Base-by-base conservation (phyloP, 495 filamentous ascomycete species). In the Massariosphaeria phaeospora region DNA sequence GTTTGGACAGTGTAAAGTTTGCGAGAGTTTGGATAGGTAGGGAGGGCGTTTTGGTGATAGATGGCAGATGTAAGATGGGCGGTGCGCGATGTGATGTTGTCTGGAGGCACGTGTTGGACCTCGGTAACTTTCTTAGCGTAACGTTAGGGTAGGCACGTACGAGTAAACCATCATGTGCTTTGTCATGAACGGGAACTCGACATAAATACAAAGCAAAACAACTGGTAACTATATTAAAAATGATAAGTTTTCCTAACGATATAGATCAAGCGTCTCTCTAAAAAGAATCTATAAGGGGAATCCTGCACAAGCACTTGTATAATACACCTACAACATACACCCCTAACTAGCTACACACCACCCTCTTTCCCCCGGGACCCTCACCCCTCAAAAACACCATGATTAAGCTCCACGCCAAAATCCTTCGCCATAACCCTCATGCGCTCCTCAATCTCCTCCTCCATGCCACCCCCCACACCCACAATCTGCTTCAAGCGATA, bases 381-480 rank as follows among this genome's bases (percentile, higher is more conserved):
- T 52, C 61, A 94, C n/a, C 89, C 89, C 53, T 93, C 88, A 70
- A 95, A 95, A 2, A 95, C 76, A 35, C 80, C 79, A 70, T 91
- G 87, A 64, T 93, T 84, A 55, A 96, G 67, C 66, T 98, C 91
- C 1, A 98, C 80, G 0, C 93, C 93, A 67, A 94, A 86, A 59
- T 93, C 88, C 67, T 85, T 91, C 0, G 93, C 93, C 73, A 96
- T 86, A 25, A 71, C 74, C 69, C 77, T 82, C 88, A 98, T 89
- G 63, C 85, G 76, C 55, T 76, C 78, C 74, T 98, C 93, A 25
- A 98, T 79, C 47, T 90, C 87, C 66, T 96, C 91, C 64, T 98
- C 93, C 87, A 96, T 94, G 0, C 91, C 91, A 13, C 79, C 76
- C 1, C 91, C 89, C 1, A 80, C 69, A 1, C 83, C 82, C 27